These are phyloP conservation scores for Cichorium intybus DNA, from an alignment of 140 eudicot species.

Conservation along the genomic window DNA sequence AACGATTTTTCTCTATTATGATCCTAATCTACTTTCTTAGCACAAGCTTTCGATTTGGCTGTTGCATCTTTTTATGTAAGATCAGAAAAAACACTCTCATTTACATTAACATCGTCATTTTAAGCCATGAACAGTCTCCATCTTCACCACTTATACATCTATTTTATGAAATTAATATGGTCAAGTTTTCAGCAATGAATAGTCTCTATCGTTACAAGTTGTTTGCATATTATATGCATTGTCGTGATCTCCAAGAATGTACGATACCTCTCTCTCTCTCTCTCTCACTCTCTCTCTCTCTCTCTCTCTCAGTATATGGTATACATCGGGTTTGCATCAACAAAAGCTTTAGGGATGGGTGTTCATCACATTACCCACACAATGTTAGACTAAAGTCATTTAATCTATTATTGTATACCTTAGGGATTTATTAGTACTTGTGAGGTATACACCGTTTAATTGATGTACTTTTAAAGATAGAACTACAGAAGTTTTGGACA, in stretches of 20 bases:
- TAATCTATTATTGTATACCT: neutral
- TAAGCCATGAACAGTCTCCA: neutral
- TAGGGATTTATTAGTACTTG: neutral
- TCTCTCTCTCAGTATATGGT: slow-evolving; percentile 7
- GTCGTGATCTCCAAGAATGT: slow-evolving; percentile 8
- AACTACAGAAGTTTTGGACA: slow-evolving; percentile 7
- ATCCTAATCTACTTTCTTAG: neutral
- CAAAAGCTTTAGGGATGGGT: neutral
- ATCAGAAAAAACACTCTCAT: slow-evolving; percentile 1
- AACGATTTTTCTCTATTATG: neutral
- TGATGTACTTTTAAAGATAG: neutral
- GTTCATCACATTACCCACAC: neutral
- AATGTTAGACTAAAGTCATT: neutral
- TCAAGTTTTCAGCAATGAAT: slow-evolving; percentile 3
- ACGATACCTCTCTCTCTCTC: neutral
- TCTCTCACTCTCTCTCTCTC: neutral
- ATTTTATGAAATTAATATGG: neutral
- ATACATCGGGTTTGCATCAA: slow-evolving; percentile 6
- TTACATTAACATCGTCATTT: neutral
- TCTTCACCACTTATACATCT: neutral
- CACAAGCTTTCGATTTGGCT: neutral
- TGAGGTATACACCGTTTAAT: slow-evolving; percentile 7
- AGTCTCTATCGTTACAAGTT: slow-evolving; percentile 18
- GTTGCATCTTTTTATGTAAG: neutral
- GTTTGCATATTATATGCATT: neutral